A percentile compares a stretch with the other conserved stretches of the same genome.
These are phyloP conservation scores for Claviceps pazoutovae DNA, from an alignment of 2,329 filamentous ascomycete species.

Conservation along the genomic window DNA sequence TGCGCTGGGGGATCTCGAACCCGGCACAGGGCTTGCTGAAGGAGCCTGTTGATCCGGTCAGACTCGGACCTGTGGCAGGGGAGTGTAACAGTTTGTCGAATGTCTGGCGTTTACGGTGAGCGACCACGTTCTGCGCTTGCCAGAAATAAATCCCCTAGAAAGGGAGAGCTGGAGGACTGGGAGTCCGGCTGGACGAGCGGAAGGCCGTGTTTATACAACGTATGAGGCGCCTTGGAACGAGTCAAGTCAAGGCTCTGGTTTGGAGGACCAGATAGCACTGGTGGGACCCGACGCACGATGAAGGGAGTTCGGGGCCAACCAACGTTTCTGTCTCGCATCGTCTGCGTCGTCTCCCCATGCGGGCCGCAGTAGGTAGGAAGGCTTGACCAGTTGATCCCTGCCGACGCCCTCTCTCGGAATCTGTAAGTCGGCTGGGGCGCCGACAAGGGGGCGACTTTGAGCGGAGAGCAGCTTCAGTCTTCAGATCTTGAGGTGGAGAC, in stretches of 20 bases:
- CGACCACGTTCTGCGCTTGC: conserved; percentile 2
- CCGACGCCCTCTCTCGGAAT: background rate
- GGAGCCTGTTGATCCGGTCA: background rate
- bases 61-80: background rate
- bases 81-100: background rate
- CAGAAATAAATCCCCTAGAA: conserved; percentile 8
- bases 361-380: conserved; percentile 5
- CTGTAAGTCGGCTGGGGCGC: background rate
- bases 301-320: background rate
- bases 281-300: conserved; percentile 4
- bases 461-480: too few species aligned
- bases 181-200: conserved; percentile 12
- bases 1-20: conserved; percentile 9
- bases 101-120: conserved; percentile 2
- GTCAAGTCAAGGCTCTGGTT: conserved; percentile 1
- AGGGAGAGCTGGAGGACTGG: conserved; percentile 7
- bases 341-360: background rate
- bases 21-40: conserved; percentile 6
- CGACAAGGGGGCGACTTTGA: too few species aligned
- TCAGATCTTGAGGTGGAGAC: too few species aligned
- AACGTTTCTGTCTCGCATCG: background rate
- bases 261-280: background rate
- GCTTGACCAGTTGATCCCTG: background rate
- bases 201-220: conserved; percentile 13
- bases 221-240: conserved; percentile 16